Evolutionary conservation across 1,284 basidiomycete genomes (phyloP).

Genomic region (Trichosporon ovoides): DNA sequence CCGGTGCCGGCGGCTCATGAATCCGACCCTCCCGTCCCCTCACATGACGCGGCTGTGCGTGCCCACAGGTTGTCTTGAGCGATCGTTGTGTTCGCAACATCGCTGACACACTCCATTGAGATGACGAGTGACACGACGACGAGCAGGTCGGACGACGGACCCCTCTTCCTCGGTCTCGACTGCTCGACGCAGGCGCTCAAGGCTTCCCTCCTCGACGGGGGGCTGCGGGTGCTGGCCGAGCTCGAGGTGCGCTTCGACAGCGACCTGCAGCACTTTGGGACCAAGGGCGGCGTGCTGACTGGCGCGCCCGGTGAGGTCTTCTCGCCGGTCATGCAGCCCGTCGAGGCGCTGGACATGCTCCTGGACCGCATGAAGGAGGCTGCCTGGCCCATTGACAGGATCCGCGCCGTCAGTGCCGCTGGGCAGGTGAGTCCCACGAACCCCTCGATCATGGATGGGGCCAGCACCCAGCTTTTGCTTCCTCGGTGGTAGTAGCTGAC

Average conservation of each 20-base stretch:
- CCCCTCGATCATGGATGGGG: not conserved
- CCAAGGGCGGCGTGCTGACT: conserved; percentile 64
- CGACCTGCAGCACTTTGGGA: conserved; percentile 68
- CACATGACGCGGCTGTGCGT: too few species aligned
- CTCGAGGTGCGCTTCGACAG: conserved; percentile 71
- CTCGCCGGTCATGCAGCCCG: conserved; percentile 75
- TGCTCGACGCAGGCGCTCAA: conserved; percentile 84
- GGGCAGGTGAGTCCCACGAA: conserved; percentile 31
- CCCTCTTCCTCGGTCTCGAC: conserved; percentile 77
- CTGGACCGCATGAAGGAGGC: conserved; percentile 62
- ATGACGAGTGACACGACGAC: too few species aligned
- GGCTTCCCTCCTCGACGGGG: conserved; percentile 57
- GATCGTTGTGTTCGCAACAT: too few species aligned
- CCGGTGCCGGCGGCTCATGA: too few species aligned
- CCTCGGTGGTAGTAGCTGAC: not conserved
- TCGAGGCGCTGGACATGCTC: conserved; percentile 76
- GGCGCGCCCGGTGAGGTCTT: conserved; percentile 65
- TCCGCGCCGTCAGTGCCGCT: conserved; percentile 40
- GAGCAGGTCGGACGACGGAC: conserved; percentile 14
- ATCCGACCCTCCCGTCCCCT: too few species aligned
- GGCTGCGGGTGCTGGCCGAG: conserved; percentile 63
- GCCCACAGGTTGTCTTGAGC: too few species aligned
- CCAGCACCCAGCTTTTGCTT: too few species aligned
- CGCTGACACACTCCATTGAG: too few species aligned
- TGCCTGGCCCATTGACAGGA: conserved; percentile 41